Percentiles rank a stretch among this genome's conserved stretches.
Evolutionary conservation across 164 flowering plant genomes (phyloP).

Genomic region (Annona cherimola): DNA sequence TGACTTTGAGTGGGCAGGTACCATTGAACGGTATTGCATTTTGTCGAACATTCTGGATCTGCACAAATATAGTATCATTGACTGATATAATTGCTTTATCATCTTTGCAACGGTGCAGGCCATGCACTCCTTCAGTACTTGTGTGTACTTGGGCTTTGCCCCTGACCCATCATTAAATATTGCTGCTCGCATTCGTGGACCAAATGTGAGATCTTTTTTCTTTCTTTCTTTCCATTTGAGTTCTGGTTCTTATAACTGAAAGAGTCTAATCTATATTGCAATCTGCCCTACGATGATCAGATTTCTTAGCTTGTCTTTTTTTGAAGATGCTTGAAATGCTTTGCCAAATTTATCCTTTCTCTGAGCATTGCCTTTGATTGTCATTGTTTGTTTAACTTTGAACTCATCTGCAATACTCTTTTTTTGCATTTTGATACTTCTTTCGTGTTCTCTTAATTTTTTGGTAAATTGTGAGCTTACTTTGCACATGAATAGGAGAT

Average conservation of each 20-base stretch:
- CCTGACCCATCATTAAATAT: constrained; percentile 67
- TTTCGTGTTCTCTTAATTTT: constrained; percentile 2
- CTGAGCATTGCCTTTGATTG: neutral
- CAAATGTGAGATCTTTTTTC: constrained; percentile 65
- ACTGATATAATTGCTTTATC: neutral
- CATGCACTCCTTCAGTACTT: constrained; percentile 41
- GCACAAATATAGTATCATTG: neutral
- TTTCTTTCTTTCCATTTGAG: neutral
- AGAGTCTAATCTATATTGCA: neutral
- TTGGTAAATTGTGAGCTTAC: constrained; percentile 16
- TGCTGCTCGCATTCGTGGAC: constrained; percentile 86
- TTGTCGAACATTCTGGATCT: neutral
- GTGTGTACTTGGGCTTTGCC: constrained; percentile 84
- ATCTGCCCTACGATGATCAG: neutral
- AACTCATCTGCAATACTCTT: neutral
- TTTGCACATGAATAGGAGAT: constrained; percentile 36
- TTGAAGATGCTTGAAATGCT: neutral
- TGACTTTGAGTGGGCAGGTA: constrained; percentile 44
- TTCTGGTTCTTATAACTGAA: neutral
- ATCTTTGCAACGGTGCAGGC: constrained; percentile 27
- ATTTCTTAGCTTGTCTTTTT: neutral
- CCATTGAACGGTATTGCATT: neutral
- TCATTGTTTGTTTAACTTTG: neutral
- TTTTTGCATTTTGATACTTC: neutral
- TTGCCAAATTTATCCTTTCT: neutral